Evolutionary conservation across 768 basidiomycete genomes (phyloP), one percentile per base, ranked within the genome.

Genomic region (Termitomyces eurrhizus): DNA sequence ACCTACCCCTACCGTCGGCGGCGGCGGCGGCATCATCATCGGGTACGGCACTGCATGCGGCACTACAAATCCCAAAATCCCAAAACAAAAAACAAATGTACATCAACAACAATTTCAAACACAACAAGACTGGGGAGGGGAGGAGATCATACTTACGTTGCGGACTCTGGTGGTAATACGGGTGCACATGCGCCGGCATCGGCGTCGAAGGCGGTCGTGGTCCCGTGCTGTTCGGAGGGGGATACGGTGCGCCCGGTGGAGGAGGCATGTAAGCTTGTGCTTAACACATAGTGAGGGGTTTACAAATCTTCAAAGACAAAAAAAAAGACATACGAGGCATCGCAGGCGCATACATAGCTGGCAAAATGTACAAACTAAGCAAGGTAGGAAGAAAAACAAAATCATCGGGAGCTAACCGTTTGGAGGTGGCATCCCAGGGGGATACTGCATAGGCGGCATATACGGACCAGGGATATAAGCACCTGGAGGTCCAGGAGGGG

Each of bases 11-110:
- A 12, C 26, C 18, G 9, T 14, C 32, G 33, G 11, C 18, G 87
- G 86, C 7, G 88, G 88, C 58, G 88, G 89, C 57, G 86, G 89
- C 88, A 92, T 92, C 90, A 93, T 93, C 89, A 92, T 90, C n/a
- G 83, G 88, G 72, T 93, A 94, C 51, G 90, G 88, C 64, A 90
- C 85, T 37, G 92, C 90, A 67, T 93, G 92, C 73, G 87, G 87
- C 71, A 93, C 92, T 94, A 29, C 29, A 29, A 29, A 29, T 2
- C 2, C 2, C 2, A 29, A 29, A 29, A 29, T 4, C 2, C 29
- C 65, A 35, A 35, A 35, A 3, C 35, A 35, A 7, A 35, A 57
- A 58, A 12, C 1, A 0, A 26, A 46, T 16, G n/a, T n/a, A 29
- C 29, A 29, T 29, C 29, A 61, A 59, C 53, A 67, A 62, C 68